These are phyloP conservation scores for Umbilicaria muhlenbergii DNA, from an alignment of 495 filamentous ascomycete species.

Conservation along the genomic window DNA sequence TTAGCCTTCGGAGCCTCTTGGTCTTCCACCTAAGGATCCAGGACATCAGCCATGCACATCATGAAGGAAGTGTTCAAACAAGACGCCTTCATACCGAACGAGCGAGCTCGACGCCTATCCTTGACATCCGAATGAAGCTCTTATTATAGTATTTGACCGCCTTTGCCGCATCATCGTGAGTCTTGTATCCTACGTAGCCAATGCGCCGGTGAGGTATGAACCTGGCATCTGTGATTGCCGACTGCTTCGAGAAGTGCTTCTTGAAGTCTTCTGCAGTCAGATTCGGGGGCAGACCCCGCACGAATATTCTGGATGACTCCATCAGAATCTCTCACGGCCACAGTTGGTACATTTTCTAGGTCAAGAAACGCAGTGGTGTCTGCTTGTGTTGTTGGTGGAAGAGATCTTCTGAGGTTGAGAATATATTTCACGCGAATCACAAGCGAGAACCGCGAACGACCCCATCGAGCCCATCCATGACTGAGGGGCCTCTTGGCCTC, in stretches of 20 bases:
- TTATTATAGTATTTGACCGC: conserved; percentile 92
- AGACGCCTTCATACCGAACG: conserved; percentile 45
- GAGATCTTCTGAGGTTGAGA: neutral
- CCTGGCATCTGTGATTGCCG: conserved; percentile 75
- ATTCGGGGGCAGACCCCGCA: conserved; percentile 67
- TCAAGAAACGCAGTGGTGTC: neutral
- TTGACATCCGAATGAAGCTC: conserved; percentile 93
- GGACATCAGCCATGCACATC: conserved; percentile 9
- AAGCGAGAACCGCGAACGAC: neutral
- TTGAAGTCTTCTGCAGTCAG: conserved; percentile 65
- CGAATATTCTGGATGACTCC: conserved; percentile 78
- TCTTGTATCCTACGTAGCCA: conserved; percentile 92
- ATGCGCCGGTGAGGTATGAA: conserved; percentile 77
- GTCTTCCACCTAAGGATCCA: conserved; percentile 3
- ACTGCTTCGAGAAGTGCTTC: conserved; percentile 68
- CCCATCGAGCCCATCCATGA: too few relatives aligned
- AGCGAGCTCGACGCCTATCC: conserved; percentile 80
- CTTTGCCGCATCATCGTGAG: conserved; percentile 54
- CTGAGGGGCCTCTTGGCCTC: neutral
- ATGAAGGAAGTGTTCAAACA: neutral
- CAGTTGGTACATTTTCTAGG: neutral
- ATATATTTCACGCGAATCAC: neutral
- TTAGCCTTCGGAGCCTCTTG: conserved; percentile 11
- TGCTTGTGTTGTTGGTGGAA: neutral
- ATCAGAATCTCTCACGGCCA: conserved; percentile 14